Percentiles rank a stretch among this genome's conserved stretches.
Evolutionary conservation across 2,329 filamentous ascomycete species (phyloP).

Genomic region (Clarireedia monteithiana): DNA sequence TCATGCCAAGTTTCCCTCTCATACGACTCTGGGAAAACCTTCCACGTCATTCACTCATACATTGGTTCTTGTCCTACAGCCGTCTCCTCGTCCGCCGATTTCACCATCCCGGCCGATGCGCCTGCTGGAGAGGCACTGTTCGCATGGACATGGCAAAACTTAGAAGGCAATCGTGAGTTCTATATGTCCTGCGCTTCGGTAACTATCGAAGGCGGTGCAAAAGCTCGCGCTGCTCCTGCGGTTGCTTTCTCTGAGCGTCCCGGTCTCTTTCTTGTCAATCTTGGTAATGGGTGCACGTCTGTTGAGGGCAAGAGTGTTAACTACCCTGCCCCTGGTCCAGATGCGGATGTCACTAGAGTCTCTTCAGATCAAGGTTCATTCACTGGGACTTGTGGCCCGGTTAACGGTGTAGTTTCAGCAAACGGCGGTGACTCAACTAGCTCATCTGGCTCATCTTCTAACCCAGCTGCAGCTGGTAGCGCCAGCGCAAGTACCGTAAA

Average conservation of each 20-base stretch:
- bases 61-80: constrained; percentile 4
- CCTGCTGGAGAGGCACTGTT: constrained; percentile 20
- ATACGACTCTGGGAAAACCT: constrained; percentile 48
- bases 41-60: constrained; percentile 50
- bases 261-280: constrained; percentile 51
- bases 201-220: constrained; percentile 33
- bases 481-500: background rate
- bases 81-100: background rate
- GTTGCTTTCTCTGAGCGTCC: constrained; percentile 41
- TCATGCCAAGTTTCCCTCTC: constrained; percentile 53
- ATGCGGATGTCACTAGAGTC: constrained; percentile 24
- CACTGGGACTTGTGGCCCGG: constrained; percentile 22
- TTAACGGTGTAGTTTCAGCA: constrained; percentile 14
- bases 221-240: constrained; percentile 9
- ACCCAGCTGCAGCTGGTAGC: background rate
- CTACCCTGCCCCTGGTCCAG: constrained; percentile 48
- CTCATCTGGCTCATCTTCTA: constrained; percentile 2
- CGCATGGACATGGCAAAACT: constrained; percentile 50
- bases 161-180: constrained; percentile 54
- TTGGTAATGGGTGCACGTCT: constrained; percentile 43
- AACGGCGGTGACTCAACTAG: background rate
- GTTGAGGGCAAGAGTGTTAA: constrained; percentile 38
- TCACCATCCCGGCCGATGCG: constrained; percentile 6
- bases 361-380: constrained; percentile 10
- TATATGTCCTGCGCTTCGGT: constrained; percentile 61